Evolutionary conservation across 2,329 filamentous ascomycete species (phyloP), one percentile per base, ranked within the genome.

Genomic region (Spiromastix sp.): DNA sequence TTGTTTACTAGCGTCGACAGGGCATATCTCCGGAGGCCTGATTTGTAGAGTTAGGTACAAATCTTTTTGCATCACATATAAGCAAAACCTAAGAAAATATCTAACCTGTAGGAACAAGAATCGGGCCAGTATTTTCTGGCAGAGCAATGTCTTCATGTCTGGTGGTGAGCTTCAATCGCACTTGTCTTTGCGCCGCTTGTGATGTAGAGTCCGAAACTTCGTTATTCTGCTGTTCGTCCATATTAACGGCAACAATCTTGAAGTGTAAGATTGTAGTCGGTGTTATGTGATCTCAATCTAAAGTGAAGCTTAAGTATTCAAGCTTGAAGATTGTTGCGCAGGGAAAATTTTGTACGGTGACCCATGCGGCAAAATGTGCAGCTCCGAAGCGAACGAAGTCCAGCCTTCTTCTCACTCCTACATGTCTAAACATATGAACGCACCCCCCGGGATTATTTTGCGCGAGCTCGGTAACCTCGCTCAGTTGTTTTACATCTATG

Each of bases 1-100:
- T 70, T 70, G 52, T 80, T 80, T 36, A 79, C 72, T 39, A 80
- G 62, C 2, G 70, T 74, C 1, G 76, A 79, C 4, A 80, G 68
- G 36, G 70, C 68, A 54, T 72, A 72, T 55, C 72, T 59, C 43
- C 71, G 68, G 37, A 76, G 56, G 25, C 66, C 71, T 71, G 46
- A 44, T 26, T 10, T 17, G 15, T 5, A 27, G 19, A 30, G 29
- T 51, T 26, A 50, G 42, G 36, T 38, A 40, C 5, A 37, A n/a
- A 36, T 35, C 18, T 15, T 21, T 24, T 30, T 12, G 19, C 22
- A 30, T 13, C 27, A 21, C 12, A 22, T 25, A 16, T 32, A 17
- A 37, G 30, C 26, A 21, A 34, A 16, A 30, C 27, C 21, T 10
- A 33, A 24, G 27, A 20, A 18, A 39, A 40, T 34, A 40, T 48